Percentiles rank a stretch among this genome's conserved stretches.
These are phyloP conservation scores for Entonaema liquescens DNA, from an alignment of 495 filamentous ascomycete genomes.

Conservation along the genomic window DNA sequence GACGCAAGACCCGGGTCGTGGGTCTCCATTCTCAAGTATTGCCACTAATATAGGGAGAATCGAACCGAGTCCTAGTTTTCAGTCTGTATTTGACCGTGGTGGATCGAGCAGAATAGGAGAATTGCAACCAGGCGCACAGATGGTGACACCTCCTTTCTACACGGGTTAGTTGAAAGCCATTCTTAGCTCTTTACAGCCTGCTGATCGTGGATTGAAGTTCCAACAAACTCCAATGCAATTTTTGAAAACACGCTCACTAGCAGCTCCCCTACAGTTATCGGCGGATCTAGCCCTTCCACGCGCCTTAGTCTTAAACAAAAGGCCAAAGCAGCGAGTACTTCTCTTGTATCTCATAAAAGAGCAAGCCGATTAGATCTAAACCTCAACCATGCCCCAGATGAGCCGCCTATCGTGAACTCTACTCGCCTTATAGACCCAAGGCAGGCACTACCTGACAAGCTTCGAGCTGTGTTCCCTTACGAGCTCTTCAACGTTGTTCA, in stretches of 20 bases:
- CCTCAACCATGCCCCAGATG: conserved; percentile 40
- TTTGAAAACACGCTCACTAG: conserved; percentile 30
- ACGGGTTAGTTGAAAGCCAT: conserved; percentile 39
- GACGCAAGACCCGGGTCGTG: conserved; percentile 6
- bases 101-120: conserved; percentile 36
- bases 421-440: conserved; percentile 77
- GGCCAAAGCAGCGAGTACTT: conserved; percentile 13
- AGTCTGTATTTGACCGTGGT: conserved; percentile 9
- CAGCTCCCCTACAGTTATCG: conserved; percentile 47
- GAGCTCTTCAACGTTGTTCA: conserved; percentile 91
- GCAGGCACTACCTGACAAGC: conserved; percentile 75
- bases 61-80: conserved; percentile 23
- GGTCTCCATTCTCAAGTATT: conserved; percentile 20
- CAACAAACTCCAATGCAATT: conserved; percentile 24
- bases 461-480: conserved; percentile 80
- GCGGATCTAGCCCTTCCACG: conserved; percentile 52
- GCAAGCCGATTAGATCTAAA: conserved; percentile 28
- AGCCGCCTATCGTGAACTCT: conserved; percentile 62
- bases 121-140: conserved; percentile 41
- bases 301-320: conserved; percentile 46
- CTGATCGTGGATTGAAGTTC: conserved; percentile 34
- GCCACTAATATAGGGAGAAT: conserved; percentile 1
- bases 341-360: conserved; percentile 27
- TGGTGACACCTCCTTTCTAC: conserved; percentile 45
- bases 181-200: background rate